Base-by-base conservation (phyloP, 2,329 filamentous ascomycete species). In the Penicillium expansum region DNA sequence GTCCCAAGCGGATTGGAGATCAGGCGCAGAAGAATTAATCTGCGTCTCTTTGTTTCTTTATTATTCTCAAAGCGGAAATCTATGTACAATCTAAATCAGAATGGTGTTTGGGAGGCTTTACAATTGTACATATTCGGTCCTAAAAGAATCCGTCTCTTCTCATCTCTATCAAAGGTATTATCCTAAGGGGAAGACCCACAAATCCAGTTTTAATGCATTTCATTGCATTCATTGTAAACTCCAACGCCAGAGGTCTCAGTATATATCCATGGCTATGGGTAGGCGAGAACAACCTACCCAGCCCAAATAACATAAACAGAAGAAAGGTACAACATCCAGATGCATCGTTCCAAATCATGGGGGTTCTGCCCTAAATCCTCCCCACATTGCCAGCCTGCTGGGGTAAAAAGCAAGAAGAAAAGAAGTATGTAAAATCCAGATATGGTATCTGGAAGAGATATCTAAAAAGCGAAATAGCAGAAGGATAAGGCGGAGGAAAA, bases 371-470 rank as follows among this genome's bases (percentile, higher is more conserved):
- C 38, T 29, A 29, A n/a, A 33, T 47, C 35, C 48, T 47, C 29
- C 43, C 30, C 45, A 57, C 53, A 57, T 61, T 55, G 53, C 60
- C 58, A 64, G 61, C 61, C 61, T 55, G 62, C 61, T 58, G 62
- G 60, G 39, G 50, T 49, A 43, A 50, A 58, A 48, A 52, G 48
- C 48, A 47, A 45, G 48, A 52, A 51, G 37, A 37, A 57, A 59
- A 39, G 32, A 56, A 52, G 52, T 39, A 42, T 55, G 22, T 49
- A 52, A 24, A 58, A 44, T 49, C 44, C 49, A 54, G 48, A 44
- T 29, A 33, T 14, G 27, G 38, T 55, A 52, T 42, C 24, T 41
- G 43, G 22, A 47, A 10, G 47, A 42, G 30, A 37, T 41, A 44
- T 33, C 18, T 29, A 52, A 39, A 24, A 45, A 38, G 8, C 37